Evolutionary conservation across 2,329 filamentous ascomycete genomes (phyloP), one percentile per base, ranked within the genome.

Genomic region (Cladosporium cucumerinum): DNA sequence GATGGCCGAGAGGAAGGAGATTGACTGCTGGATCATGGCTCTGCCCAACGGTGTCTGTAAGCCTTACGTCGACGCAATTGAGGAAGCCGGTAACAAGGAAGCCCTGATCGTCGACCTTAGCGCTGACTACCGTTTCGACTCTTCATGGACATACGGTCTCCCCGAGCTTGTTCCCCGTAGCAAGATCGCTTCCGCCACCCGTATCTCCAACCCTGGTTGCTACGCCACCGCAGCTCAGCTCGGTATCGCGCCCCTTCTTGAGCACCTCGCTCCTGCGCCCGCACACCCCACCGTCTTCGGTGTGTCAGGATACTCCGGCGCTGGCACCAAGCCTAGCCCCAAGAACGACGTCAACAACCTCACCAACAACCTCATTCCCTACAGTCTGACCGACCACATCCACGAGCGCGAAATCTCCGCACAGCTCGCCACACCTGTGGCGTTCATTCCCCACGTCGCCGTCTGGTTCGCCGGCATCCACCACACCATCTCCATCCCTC

Each of bases 1-100:
- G 65, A 92, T 98, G 86, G 91, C 95, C 68, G 88, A 90, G 76
- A 87, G 89, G 34, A 90, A 91, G 60, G 87, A 93, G 73, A 88
- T 98, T 58, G 94, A 98, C 81, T 95, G 91, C 80, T 98, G 93
- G 93, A 91, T 98, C 52, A 95, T 98, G 91, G 95, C 95, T 39
- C 87, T 98, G 32, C 95, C 94, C 52, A 99, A 98, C 74, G 91
- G 92, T 67, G 92, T 97, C 58, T 97, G 92, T 86, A 91, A 93
- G 80, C 93, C 95, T 0, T 99, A 90, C 71, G 90, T 98, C 11
- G 92, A 98, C 69, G 94, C 94, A 8, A 86, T 98, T 61, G 86
- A 93, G 71, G 85, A 89, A 73, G 86, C 85, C 34, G 87, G 87
- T 65, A 85, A 86, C 74, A 81, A 81, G 59, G 76, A 81, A 72